Base-by-base conservation (phyloP, 352 stramenopile species). In the Pythium vanterpoolii region DNA sequence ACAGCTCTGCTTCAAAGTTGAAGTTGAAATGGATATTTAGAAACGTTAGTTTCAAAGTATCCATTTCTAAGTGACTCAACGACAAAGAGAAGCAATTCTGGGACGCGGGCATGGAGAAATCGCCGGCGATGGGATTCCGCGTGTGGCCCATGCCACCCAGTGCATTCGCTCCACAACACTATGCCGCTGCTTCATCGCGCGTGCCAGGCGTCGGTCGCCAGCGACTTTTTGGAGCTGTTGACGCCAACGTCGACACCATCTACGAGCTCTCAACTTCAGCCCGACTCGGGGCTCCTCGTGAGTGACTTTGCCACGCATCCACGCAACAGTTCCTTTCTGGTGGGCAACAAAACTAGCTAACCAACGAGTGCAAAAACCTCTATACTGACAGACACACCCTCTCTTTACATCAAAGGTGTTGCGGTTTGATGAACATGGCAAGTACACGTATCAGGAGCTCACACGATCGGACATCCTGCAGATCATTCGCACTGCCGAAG, bases 391-490 rank as follows among this genome's bases (percentile, higher is more conserved):
- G 6, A 36, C 31, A 36, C 11, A 21, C 5, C 34, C 18, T 42
- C 14, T 30, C 28, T n/a, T 18, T 31, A 10, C 14, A 34, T 10
- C 8, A 1, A 11, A 76, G 69, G 62, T 76, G 1, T 26, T 76
- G 24, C 42, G 50, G 3, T 76, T 76, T 48, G 65, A 76, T 43
- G 42, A 66, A 26, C 57, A 54, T 5, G 65, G 57, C 33, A 64
- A 62, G 36, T 43, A 76, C 39, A 11, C 30, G 30, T 76, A 73
- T 47, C 34, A 64, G 30, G 66, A 71, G 39, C 55, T 76, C 13
- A 69, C 56, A 31, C 52, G 69, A 27, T 46, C 46, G 18, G 69
- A 69, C 23, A 64, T 76, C 43, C 56, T 76, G 10, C 60, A 72
- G 44, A 64, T 62, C 28, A 76, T 76, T n/a, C 65, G 69, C 7